Evolutionary conservation across 1,284 basidiomycete species (phyloP).

Genomic region (Trichosporon inkin): DNA sequence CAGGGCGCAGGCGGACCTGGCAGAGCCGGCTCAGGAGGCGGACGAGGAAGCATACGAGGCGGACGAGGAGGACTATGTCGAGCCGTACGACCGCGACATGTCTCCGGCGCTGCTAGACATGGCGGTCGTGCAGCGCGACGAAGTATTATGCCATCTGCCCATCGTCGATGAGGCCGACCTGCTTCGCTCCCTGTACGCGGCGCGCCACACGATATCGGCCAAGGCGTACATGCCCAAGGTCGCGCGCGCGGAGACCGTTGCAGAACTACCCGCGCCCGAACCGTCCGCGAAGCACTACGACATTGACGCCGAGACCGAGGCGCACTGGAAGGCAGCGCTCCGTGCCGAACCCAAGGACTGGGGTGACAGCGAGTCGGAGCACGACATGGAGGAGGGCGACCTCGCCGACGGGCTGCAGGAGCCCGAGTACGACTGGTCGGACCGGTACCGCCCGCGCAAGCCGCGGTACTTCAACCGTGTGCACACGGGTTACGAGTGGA

Average conservation of each 20-base stretch:
- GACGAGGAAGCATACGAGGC: constrained; percentile 40
- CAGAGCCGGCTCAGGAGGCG: constrained; percentile 52
- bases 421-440: constrained; percentile 88
- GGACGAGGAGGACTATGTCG: constrained; percentile 53
- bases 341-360: constrained; percentile 37
- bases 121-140: constrained; percentile 65
- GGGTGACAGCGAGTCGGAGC: constrained; percentile 59
- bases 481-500: constrained; percentile 99
- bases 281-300: constrained; percentile 2
- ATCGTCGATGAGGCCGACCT: constrained; percentile 69
- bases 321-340: constrained; percentile 66
- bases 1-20: constrained; percentile 83
- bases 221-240: constrained; percentile 62
- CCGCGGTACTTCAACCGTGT: constrained; percentile 99
- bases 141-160: constrained; percentile 61
- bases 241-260: constrained; percentile 62
- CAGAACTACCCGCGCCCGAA: constrained; percentile 34
- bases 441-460: constrained; percentile 97
- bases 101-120: constrained; percentile 70
- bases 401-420: constrained; percentile 65
- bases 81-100: constrained; percentile 76
- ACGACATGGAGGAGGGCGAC: constrained; percentile 60
- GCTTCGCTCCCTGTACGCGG: constrained; percentile 48
- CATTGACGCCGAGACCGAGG: constrained; percentile 76
- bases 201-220: background rate